A percentile compares a stretch with the other conserved stretches of the same genome.
Evolutionary conservation across 176 grass and related monocot species (phyloP).

Genomic region (Alopecurus myosuroides): DNA sequence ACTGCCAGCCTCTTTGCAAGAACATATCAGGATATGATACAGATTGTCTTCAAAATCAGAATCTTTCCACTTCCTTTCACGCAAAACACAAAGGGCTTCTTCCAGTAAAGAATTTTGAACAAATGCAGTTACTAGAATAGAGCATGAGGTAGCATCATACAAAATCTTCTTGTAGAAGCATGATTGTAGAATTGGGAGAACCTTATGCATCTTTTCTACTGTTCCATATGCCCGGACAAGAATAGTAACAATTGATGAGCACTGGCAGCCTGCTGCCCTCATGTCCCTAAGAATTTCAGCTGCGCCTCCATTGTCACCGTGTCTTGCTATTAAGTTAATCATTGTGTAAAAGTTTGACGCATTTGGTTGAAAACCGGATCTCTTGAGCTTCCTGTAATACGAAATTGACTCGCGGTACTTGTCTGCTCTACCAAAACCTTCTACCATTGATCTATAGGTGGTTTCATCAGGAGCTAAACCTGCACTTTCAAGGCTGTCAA

Average conservation of each 20-base stretch:
- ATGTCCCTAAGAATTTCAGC: conserved; percentile 71
- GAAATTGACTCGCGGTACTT: conserved; percentile 47
- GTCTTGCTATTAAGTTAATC: conserved; percentile 76
- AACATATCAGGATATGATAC: conserved; percentile 90
- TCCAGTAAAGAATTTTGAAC: conserved; percentile 68
- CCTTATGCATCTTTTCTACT: conserved; percentile 50
- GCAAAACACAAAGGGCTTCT: conserved; percentile 69
- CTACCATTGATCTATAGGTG: conserved; percentile 89
- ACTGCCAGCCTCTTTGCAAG: conserved; percentile 69
- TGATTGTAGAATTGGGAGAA: conserved; percentile 55
- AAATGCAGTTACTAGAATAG: conserved; percentile 69
- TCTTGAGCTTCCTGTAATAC: conserved; percentile 70
- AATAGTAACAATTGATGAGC: conserved; percentile 63
- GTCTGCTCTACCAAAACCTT: conserved; percentile 80
- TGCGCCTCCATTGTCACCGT: conserved; percentile 44
- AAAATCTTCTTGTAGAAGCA: conserved; percentile 71
- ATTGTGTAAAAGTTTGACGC: conserved; percentile 94
- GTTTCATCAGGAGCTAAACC: conserved; percentile 80
- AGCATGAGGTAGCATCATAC: conserved; percentile 69
- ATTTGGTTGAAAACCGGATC: conserved; percentile 56
- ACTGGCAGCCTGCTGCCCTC: conserved; percentile 51
- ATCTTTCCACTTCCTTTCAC: conserved; percentile 82
- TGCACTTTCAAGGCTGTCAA: conserved; percentile 42
- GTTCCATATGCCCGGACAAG: conserved; percentile 71
- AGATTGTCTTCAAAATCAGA: conserved; percentile 71